These are phyloP conservation scores for Thraustotheca clavata DNA, from an alignment of 352 stramenopile species.

Conservation along the genomic window DNA sequence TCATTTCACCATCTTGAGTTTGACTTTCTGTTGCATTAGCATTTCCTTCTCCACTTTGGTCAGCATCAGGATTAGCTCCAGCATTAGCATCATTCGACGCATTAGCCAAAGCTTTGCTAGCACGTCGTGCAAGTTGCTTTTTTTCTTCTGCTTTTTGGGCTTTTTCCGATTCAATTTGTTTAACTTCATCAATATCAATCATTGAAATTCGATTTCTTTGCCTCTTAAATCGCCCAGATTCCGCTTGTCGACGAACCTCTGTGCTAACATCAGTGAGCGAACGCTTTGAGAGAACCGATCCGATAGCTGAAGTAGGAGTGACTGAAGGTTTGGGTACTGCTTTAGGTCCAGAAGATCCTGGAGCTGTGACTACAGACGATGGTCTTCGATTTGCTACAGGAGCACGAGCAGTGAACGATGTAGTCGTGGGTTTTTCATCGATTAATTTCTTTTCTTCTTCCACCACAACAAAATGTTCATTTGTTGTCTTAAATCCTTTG, in stretches of 20 bases:
- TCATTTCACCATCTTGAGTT: not conserved
- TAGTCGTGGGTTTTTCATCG: not conserved
- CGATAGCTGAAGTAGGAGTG: not conserved
- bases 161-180: constrained; percentile 83
- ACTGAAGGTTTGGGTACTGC: not conserved
- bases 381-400: not conserved
- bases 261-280: constrained; percentile 48
- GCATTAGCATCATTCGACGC: not conserved
- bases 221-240: constrained; percentile 72
- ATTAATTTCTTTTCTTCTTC: not conserved
- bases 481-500: not conserved
- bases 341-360: not conserved
- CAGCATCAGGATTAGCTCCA: not conserved
- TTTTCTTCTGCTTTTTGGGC: constrained; percentile 73
- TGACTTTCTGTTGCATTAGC: not conserved
- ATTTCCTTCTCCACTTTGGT: not conserved
- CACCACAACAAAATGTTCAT: constrained; percentile 17
- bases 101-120: not conserved
- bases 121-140: constrained; percentile 36
- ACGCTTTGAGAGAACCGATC: not conserved
- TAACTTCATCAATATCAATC: constrained; percentile 83
- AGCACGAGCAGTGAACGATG: not conserved
- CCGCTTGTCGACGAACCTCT: constrained; percentile 74
- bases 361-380: not conserved
- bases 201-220: constrained; percentile 79